Base-by-base conservation (phyloP, 371 early-diverging fungal species). In the Syncephalastrum contaminatum region DNA sequence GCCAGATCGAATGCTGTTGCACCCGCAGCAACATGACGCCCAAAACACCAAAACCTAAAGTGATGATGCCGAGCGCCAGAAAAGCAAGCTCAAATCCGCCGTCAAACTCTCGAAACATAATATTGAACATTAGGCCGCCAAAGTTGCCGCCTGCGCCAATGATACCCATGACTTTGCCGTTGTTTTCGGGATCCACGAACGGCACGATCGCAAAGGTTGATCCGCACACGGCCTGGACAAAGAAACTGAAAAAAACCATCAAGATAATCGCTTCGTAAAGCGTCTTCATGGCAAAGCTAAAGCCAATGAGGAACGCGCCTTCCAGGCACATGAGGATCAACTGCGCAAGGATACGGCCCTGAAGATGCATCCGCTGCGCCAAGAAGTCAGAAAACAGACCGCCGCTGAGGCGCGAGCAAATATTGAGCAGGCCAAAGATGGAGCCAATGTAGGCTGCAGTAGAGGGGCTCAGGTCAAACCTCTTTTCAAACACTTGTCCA, bases 381-480 rank as follows among this genome's bases (percentile, higher is more conserved):
- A 56, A 20, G 15, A 45, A 60, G 25, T 65, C 59, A 5, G 83
- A 75, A 24, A 82, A 39, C 24, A 81, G 52, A 21, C 87, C 87
- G 24, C 87, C 87, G 6, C 69, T 55, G 5, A 82, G 70, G 21
- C 87, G 79, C 18, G 86, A 77, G 48, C 85, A 77, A 19, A 87
- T 21, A 58, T 87, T 87, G 67, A 87, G 68, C 30, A 87, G 54
- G 15, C 87, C 86, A 67, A 87, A 87, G 43, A 82, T 64, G n/a
- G 83, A 72, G 20, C 80, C 83, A 55, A 82, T 62, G 63, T 76
- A 68, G 24, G 80, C 72, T 2, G 79, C 78, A 5, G 66, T 69
- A 2, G 69, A 65, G 47, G 73, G 80, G 41, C 63, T 60, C n/a
- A 80, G 61, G 1, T 39, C 21, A 40, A 75, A 83, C 21, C 65